Conservation (phyloP, 73 alveolate species). For the Tetrahymena borealis region DNA sequence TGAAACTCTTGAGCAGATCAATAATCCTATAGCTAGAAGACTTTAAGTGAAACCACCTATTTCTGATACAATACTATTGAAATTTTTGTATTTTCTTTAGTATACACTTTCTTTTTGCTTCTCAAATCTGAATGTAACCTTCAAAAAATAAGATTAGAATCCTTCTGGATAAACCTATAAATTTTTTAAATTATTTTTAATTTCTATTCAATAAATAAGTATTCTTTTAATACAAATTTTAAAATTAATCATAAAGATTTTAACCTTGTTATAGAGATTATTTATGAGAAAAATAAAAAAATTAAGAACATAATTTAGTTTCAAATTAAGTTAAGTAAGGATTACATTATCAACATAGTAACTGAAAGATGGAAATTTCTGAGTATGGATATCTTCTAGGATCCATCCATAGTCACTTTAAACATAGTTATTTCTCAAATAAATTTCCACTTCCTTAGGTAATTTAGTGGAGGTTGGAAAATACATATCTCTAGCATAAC, state of each 20-base stretch:
- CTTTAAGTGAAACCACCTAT: neutral
- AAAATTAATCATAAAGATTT: neutral
- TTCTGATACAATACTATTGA: neutral
- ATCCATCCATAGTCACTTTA: neutral
- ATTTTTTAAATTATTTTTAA: too few species aligned
- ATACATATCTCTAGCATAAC: neutral
- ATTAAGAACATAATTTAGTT: too few species aligned
- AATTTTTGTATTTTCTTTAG: neutral
- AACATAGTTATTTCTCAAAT: neutral
- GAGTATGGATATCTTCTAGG: neutral
- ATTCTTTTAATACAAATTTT: neutral
- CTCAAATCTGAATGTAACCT: neutral
- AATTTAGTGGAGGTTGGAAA: neutral
- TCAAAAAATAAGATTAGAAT: neutral
- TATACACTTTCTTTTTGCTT: neutral
- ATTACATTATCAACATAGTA: neutral
- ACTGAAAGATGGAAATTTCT: neutral
- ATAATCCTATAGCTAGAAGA: neutral
- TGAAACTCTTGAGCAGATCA: neutral
- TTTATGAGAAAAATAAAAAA: neutral
- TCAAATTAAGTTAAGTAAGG: too few species aligned
- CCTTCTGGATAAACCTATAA: neutral
- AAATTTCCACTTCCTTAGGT: neutral
- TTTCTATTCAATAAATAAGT: too few species aligned
- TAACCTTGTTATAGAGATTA: neutral